Base-by-base conservation (phyloP, 257 asterid genomes). In the Plantago major region DNA sequence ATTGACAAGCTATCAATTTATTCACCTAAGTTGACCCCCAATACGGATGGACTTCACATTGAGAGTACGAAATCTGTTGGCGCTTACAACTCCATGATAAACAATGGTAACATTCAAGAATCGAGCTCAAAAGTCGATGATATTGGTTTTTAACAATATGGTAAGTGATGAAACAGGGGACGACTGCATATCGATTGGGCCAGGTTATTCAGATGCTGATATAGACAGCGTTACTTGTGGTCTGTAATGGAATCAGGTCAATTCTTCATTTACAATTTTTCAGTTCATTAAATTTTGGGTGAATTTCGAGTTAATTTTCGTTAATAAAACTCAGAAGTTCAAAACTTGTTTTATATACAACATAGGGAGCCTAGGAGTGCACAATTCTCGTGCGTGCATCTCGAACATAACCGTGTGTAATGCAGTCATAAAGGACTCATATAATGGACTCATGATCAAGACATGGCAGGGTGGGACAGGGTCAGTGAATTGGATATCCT, bases 381-480 rank as follows among this genome's bases (percentile, higher is more conserved):
- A 84, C 67, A 74, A 81, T 11, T 86, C 97, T 15, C 87, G 67
- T 22, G 98, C 98, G 2, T 92, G 98, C 37, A 95, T 88, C 0
- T 84, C 97, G 0, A 92, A 86, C 83, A 67, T 92, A 66, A 79
- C 95, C 0, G 95, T 92, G 10, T 82, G 90, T 28, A 80, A 89
- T 22, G 82, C 80, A n/a, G 22, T 86, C 3, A 82, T 92, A 51
- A 76, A 53, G 37, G 90, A 92, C 7, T 92, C 97, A 0, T 95
- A 92, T 68, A 92, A 89, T 17, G 97, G 97, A 10, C 67, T 92
- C 0, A 69, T 95, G 73, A 86, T 92, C 77, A 92, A 92, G 78
- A 92, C 98, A 42, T 92, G 98, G 98, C 97, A 92, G 57, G 97
- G 99, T 13, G 99, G 99, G 12, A 65, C 94, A 26, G 97, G 99